Conservation (phyloP, 2,329 filamentous ascomycete species). For the Trichoderma brevicompactum region DNA sequence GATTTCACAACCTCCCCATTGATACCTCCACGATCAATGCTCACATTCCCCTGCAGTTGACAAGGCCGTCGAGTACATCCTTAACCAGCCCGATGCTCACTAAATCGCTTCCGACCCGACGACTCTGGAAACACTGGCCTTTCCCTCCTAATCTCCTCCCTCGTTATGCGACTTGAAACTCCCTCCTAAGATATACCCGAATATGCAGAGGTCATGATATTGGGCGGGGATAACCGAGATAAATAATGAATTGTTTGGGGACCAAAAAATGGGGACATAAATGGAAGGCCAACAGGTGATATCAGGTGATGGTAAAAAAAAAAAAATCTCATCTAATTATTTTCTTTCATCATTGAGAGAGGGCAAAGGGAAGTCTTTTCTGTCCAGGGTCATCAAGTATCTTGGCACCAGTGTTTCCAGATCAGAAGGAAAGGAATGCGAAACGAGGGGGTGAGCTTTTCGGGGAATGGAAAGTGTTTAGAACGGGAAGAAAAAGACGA, state of each 20-base stretch:
- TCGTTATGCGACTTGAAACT: constrained; percentile 12
- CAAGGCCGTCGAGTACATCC: constrained; percentile 93
- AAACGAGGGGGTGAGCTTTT: background rate
- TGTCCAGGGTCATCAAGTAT: background rate
- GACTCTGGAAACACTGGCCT: constrained; percentile 22
- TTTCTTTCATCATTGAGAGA: constrained; percentile 1
- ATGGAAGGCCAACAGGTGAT: background rate
- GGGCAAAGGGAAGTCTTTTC: background rate
- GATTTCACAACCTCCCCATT: constrained; percentile 40
- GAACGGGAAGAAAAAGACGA: constrained; percentile 6
- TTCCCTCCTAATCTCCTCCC: constrained; percentile 10
- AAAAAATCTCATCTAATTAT: constrained; percentile 8
- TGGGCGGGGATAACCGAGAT: constrained; percentile 4
- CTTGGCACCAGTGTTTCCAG: constrained; percentile 12
- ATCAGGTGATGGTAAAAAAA: background rate
- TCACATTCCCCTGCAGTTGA: constrained; percentile 64
- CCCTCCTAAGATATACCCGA: constrained; percentile 22
- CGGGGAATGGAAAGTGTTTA: background rate
- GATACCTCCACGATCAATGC: background rate
- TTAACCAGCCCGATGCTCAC: constrained; percentile 89
- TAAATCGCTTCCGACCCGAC: constrained; percentile 41
- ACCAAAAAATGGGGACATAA: background rate
- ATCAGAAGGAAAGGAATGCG: background rate
- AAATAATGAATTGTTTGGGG: constrained; percentile 11
- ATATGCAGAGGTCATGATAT: constrained; percentile 5